Conservation (phyloP, 2,329 filamentous ascomycete species). For the Ophiostoma quercus region DNA sequence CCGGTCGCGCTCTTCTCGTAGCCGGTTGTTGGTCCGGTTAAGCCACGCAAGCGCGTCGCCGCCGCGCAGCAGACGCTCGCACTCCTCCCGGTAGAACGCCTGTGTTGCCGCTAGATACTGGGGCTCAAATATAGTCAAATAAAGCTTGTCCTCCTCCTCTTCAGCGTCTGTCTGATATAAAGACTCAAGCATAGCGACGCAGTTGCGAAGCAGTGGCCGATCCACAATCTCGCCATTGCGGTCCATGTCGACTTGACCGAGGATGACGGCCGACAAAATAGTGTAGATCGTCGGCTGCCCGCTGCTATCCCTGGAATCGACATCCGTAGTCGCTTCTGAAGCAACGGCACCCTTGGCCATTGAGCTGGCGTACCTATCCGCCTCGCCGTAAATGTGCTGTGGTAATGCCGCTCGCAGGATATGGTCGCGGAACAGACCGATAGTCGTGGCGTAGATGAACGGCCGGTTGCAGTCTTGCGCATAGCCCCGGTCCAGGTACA, state of each 20-base stretch:
- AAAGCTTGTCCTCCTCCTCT: conserved; percentile 72
- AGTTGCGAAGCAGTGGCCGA: conserved; percentile 72
- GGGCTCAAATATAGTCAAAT: conserved; percentile 75
- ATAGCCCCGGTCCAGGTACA: conserved; percentile 93
- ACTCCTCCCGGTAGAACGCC: conserved; percentile 71
- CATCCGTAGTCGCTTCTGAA: background rate
- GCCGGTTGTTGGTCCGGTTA: conserved; percentile 64
- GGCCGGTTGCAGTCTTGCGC: conserved; percentile 64
- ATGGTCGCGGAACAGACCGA: conserved; percentile 82
- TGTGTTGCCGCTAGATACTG: conserved; percentile 67
- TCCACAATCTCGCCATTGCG: conserved; percentile 85
- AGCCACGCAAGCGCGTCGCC: conserved; percentile 80
- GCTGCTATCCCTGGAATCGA: background rate
- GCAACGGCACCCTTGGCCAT: background rate
- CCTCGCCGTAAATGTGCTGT: conserved; percentile 17
- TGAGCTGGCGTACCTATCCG: conserved; percentile 9
- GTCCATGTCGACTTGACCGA: conserved; percentile 91
- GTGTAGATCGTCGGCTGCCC: conserved; percentile 54
- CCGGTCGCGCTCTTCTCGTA: conserved; percentile 75
- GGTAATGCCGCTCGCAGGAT: conserved; percentile 57
- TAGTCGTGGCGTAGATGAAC: conserved; percentile 76
- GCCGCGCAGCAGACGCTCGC: conserved; percentile 65
- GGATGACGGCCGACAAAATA: conserved; percentile 72
- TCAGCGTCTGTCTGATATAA: conserved; percentile 79
- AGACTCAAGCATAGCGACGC: conserved; percentile 81